phyloP scores from a whole-genome alignment of 179 eudicot genomes.

The Vitellaria paradoxa region DNA sequence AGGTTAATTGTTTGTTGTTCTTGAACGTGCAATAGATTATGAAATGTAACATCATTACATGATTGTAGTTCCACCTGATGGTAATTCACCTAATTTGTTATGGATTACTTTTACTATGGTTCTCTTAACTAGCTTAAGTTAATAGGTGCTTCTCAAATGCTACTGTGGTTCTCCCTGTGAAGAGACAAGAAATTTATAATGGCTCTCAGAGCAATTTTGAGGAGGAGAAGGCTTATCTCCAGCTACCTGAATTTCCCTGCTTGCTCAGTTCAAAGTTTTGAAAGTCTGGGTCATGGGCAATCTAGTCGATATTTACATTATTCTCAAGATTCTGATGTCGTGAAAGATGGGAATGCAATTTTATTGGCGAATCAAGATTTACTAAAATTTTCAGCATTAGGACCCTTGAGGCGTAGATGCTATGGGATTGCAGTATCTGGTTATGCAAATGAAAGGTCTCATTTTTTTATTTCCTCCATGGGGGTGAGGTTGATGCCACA shows the following conservation, averaged over 20 bases:
- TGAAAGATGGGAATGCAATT: constrained; percentile 22
- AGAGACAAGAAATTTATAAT: constrained; percentile 27
- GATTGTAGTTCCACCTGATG: background rate
- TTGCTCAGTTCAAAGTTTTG: constrained; percentile 41
- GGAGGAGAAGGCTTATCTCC: constrained; percentile 37
- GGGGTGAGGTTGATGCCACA: constrained; percentile 35
- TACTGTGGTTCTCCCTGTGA: constrained; percentile 20
- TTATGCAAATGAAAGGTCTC: constrained; percentile 27
- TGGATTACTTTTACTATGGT: constrained; percentile 6
- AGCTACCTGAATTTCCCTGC: constrained; percentile 32
- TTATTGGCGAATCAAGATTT: constrained; percentile 19
- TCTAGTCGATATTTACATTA: constrained; percentile 26
- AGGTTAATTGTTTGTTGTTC: background rate
- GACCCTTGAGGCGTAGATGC: constrained; percentile 28
- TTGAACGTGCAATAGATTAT: background rate
- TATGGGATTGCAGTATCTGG: constrained; percentile 13
- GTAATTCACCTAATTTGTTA: background rate
- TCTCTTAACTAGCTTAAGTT: constrained; percentile 7
- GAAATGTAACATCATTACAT: background rate
- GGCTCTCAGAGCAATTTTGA: constrained; percentile 65
- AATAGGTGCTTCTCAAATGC: constrained; percentile 9
- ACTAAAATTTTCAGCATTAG: constrained; percentile 34
- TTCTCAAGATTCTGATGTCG: constrained; percentile 23
- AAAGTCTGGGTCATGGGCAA: constrained; percentile 33
- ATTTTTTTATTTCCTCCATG: constrained; percentile 24